Evolutionary conservation across 148 eudicot genomes (phyloP).

Genomic region (Chenopodium formosanum): DNA sequence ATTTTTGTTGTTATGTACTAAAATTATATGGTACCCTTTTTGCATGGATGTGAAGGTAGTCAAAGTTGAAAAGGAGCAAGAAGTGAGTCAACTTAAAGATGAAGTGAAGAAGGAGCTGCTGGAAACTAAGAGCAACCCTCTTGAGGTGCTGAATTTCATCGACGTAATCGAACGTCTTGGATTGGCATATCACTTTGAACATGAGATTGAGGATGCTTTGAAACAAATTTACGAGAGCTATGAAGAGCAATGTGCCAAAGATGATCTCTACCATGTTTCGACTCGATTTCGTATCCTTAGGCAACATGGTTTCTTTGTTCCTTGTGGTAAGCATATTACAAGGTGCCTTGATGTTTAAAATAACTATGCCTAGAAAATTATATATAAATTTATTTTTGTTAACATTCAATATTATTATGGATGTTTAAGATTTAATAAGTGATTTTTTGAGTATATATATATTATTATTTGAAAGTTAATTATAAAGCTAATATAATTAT

Average conservation of each 20-base stretch:
- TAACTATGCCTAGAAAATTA: too few species aligned
- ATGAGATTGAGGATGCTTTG: conserved; percentile 36
- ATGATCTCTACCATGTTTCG: conserved; percentile 33
- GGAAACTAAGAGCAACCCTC: not conserved
- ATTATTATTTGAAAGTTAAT: too few species aligned
- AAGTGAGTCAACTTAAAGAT: conserved; percentile 27
- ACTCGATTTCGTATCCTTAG: conserved; percentile 38
- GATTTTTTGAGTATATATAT: too few species aligned
- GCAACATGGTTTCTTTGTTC: conserved; percentile 28
- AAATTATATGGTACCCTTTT: too few species aligned
- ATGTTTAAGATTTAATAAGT: too few species aligned
- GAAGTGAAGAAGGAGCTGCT: conserved; percentile 29
- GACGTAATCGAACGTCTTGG: conserved; percentile 54
- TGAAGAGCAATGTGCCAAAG: not conserved
- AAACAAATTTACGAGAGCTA: conserved; percentile 11
- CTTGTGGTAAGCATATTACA: not conserved
- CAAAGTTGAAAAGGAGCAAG: conserved; percentile 12
- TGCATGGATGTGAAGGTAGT: conserved; percentile 10
- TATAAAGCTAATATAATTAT: not conserved
- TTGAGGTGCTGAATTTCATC: conserved; percentile 30
- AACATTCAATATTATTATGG: too few species aligned
- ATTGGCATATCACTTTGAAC: conserved; percentile 45
- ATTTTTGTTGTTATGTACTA: too few species aligned
- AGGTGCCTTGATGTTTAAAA: too few species aligned
- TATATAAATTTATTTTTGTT: too few species aligned